These are phyloP conservation scores for Phytopythium sindhum DNA, from an alignment of 352 stramenopile genomes.

Conservation along the genomic window DNA sequence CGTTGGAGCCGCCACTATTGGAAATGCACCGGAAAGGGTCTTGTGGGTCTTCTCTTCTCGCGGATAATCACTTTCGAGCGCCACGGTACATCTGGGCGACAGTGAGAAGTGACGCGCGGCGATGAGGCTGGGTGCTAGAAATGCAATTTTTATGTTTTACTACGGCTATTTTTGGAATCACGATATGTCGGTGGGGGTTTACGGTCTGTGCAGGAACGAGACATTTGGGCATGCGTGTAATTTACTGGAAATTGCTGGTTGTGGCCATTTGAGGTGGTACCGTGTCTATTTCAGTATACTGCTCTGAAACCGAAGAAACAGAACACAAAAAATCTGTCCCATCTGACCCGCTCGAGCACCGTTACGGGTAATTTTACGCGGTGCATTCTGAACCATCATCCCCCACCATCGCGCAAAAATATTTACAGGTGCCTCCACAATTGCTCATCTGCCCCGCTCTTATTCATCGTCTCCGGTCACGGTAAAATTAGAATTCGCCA, in stretches of 20 bases:
- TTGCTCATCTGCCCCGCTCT: too few relatives aligned
- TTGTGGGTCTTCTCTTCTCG: too few relatives aligned
- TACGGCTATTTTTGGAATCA: not conserved
- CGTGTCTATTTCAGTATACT: not conserved
- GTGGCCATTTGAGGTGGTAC: too few relatives aligned
- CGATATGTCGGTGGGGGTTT: not conserved
- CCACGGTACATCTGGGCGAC: not conserved
- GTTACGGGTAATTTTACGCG: not conserved
- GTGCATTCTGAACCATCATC: not conserved
- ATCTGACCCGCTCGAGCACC: not conserved
- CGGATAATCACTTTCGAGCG: not conserved
- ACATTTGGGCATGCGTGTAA: not conserved
- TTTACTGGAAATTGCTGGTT: not conserved
- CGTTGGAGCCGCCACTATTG: not conserved
- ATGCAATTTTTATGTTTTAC: not conserved
- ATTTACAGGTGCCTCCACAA: too few relatives aligned
- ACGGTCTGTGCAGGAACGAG: not conserved
- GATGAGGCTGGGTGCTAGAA: not conserved
- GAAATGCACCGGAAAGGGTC: not conserved
- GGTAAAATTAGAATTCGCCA: too few relatives aligned
- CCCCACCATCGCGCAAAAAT: not conserved
- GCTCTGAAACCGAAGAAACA: too few relatives aligned
- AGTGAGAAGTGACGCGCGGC: not conserved
- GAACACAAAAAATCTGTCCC: not conserved
- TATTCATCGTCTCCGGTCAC: too few relatives aligned